A percentile compares a stretch with the other conserved stretches of the same genome.
Conservation (phyloP, 129 eudicot genomes). For the Chrysanthemum makinoi region DNA sequence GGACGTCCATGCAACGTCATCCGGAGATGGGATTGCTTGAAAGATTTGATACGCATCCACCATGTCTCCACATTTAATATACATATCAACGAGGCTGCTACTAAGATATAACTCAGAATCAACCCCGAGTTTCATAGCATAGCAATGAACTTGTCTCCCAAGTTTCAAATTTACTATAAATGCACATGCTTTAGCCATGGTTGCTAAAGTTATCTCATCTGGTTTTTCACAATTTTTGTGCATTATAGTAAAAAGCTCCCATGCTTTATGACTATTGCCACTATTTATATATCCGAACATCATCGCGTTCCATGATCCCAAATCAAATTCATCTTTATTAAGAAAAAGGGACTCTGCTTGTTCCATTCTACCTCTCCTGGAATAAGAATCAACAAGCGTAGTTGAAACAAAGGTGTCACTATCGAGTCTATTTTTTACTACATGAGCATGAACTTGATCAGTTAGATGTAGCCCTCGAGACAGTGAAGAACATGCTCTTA, state of each 20-base stretch:
- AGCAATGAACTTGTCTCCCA: slow-evolving; percentile 45
- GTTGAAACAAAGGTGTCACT: slow-evolving; percentile 43
- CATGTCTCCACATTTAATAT: slow-evolving; percentile 43
- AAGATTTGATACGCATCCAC: slow-evolving; percentile 38
- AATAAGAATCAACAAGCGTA: slow-evolving; percentile 40
- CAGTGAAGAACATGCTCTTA: slow-evolving; percentile 40
- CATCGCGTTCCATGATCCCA: slow-evolving; percentile 51
- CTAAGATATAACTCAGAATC: slow-evolving; percentile 31
- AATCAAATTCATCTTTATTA: slow-evolving; percentile 35
- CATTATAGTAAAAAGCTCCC: slow-evolving; percentile 35
- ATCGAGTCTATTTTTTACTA: slow-evolving; percentile 31
- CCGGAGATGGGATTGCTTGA: slow-evolving; percentile 37
- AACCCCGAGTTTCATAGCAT: slow-evolving; percentile 34
- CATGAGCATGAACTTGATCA: slow-evolving; percentile 45
- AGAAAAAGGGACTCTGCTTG: slow-evolving; percentile 39
- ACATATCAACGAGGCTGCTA: slow-evolving; percentile 44
- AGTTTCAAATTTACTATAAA: slow-evolving; percentile 22
- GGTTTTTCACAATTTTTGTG: slow-evolving; percentile 34
- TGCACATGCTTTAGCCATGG: slow-evolving; percentile 39
- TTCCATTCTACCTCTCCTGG: slow-evolving; percentile 31
- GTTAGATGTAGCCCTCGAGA: slow-evolving; percentile 26
- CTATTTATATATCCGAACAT: slow-evolving; percentile 38
- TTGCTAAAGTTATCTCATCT: slow-evolving; percentile 46
- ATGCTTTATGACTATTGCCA: slow-evolving; percentile 36
- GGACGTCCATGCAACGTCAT: slow-evolving; percentile 48